phyloP scores from a whole-genome alignment of 306 rosid genomes.

The Lagenaria siceraria region DNA sequence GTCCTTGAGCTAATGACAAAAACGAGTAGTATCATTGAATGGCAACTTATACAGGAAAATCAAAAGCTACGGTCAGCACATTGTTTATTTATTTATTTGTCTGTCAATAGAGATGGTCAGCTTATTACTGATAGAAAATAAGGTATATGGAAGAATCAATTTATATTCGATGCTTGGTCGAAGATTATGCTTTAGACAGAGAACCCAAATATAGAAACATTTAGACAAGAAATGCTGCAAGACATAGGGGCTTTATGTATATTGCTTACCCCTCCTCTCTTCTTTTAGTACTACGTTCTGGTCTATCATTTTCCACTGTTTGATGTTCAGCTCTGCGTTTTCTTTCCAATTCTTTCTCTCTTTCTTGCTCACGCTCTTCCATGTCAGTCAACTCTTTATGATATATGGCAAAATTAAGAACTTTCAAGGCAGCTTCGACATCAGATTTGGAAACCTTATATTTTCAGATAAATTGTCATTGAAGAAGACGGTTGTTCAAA shows the following conservation, averaged over 20 bases:
- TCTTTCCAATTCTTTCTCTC: slow-evolving; percentile 58
- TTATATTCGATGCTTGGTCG: neutral
- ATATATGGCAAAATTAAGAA: slow-evolving; percentile 88
- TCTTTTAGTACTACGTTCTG: slow-evolving; percentile 26
- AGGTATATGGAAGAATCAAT: neutral
- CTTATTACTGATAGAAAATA: neutral
- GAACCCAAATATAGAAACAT: neutral
- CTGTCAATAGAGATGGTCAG: neutral
- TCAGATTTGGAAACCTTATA: slow-evolving; percentile 74
- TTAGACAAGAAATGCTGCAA: neutral
- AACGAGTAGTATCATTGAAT: neutral
- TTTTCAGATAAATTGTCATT: slow-evolving; percentile 3
- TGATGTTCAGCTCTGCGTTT: slow-evolving; percentile 42
- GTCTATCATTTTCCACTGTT: slow-evolving; percentile 32
- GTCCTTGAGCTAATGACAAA: slow-evolving; percentile 27
- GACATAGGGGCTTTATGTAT: neutral
- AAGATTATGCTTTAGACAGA: neutral
- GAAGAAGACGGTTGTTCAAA: neutral
- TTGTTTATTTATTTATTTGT: neutral
- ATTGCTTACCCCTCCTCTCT: slow-evolving; percentile 37
- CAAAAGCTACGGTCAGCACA: neutral
- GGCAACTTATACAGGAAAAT: neutral
- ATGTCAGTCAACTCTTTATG: slow-evolving; percentile 84
- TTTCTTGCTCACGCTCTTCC: slow-evolving; percentile 81
- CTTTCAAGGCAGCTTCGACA: slow-evolving; percentile 79